Base-by-base conservation (phyloP, 805 yeast species). In the Lipomyces starkeyi region DNA sequence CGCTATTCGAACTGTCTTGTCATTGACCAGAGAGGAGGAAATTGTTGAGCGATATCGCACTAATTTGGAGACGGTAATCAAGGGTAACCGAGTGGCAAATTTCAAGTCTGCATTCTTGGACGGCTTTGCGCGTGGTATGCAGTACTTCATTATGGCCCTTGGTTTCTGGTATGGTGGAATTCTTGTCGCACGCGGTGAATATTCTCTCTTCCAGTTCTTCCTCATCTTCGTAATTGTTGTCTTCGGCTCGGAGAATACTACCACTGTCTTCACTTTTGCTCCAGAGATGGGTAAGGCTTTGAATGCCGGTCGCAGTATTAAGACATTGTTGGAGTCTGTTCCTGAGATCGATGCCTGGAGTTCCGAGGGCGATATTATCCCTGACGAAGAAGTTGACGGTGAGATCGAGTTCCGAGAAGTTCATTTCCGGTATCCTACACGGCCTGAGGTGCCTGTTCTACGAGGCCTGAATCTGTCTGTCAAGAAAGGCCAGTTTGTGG, bases 401-500 rank as follows among this genome's bases (percentile, higher is more conserved):
- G 78, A 81, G 22, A 83, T 92, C 20, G 78, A 74, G 43, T 86
- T 92, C 73, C 65, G 80, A 8, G 78, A 79, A 58, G 74, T 76
- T 13, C 67, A 68, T 25, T 76, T 76, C 66, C 64, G 74, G n/a
- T 76, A 76, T 63, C 79, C 79, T 2, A 74, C 79, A 2, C 71
- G 79, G 4, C 69, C 73, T 7, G 73, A 75, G 14, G 75, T 74
- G 14, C 69, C 74, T n/a, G 76, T 76, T 22, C 68, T 77, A 11
- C 65, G 64, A 2, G 76, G 76, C 54, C 64, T 76, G 27, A 67
- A 71, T 59, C 64, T 76, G 25, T 53, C 58, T 2, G 67, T 76
- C 85, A 92, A 93, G 13, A 89, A 93, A 6, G 97, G 97, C 7
- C 79, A 87, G 73, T 91, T 89, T 74, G 93, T 92, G 47, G 97